Conservation (phyloP, 2,329 filamentous ascomycete genomes). For the Nannizzia gypsea region DNA sequence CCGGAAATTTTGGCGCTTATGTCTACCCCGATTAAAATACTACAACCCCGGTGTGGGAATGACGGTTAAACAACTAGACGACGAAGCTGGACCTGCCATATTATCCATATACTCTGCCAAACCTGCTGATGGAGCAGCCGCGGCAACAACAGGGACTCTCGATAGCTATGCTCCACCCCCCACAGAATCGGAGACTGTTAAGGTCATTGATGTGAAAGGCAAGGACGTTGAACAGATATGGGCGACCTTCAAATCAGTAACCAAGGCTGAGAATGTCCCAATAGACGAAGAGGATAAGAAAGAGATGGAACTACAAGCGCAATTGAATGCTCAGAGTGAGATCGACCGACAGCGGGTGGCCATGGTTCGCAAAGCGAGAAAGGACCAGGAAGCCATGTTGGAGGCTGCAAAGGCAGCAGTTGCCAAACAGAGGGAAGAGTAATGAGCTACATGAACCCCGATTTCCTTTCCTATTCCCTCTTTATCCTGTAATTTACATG, state of each 20-base stretch:
- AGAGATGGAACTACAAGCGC: constrained; percentile 26
- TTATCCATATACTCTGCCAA: constrained; percentile 33
- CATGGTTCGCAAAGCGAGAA: constrained; percentile 32
- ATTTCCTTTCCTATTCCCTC: constrained; percentile 6
- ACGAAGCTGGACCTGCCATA: constrained; percentile 35
- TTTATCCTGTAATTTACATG: not conserved
- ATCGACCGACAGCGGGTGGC: constrained; percentile 29
- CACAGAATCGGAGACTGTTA: constrained; percentile 22
- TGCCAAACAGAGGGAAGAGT: constrained; percentile 30
- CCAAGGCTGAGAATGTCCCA: constrained; percentile 38
- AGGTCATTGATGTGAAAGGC: constrained; percentile 30
- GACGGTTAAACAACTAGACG: constrained; percentile 58
- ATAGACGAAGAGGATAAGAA: constrained; percentile 25
- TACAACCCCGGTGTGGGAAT: constrained; percentile 82
- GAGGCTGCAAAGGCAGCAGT: constrained; percentile 34
- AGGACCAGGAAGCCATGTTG: constrained; percentile 36
- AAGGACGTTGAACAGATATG: constrained; percentile 33
- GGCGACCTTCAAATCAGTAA: constrained; percentile 31
- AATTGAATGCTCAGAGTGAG: constrained; percentile 26
- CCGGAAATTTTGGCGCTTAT: constrained; percentile 80
- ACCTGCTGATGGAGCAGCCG: constrained; percentile 2
- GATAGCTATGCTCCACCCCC: constrained; percentile 28
- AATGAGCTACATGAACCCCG: constrained; percentile 8
- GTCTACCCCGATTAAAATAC: constrained; percentile 79
- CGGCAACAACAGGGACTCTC: constrained; percentile 16